phyloP scores from a whole-genome alignment of 2,329 filamentous ascomycete species.

The Escovopsis sp. region DNA sequence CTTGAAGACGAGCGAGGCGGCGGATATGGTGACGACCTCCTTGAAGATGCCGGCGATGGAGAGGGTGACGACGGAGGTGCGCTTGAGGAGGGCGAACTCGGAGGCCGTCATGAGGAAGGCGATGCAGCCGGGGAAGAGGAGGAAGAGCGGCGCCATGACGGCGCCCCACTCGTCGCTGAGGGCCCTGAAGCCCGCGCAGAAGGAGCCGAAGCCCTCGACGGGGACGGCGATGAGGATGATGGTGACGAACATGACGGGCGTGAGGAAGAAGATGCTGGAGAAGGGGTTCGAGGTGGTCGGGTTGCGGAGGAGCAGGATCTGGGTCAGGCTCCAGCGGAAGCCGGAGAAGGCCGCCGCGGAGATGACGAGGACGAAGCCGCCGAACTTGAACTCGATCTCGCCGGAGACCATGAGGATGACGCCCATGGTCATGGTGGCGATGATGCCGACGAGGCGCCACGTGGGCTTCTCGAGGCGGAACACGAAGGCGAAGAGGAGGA shows the following conservation, averaged over 20 bases:
- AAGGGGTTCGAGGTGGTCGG: constrained; percentile 94
- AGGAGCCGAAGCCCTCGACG: constrained; percentile 61
- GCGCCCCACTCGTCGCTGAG: constrained; percentile 56
- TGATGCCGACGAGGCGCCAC: constrained; percentile 72
- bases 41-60: constrained; percentile 98
- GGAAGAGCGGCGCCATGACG: constrained; percentile 50
- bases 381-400: constrained; percentile 74
- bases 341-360: constrained; percentile 88
- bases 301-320: constrained; percentile 86
- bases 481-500: constrained; percentile 85
- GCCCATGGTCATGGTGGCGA: constrained; percentile 79
- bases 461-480: constrained; percentile 85
- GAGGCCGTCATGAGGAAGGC: constrained; percentile 95
- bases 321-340: constrained; percentile 96
- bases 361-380: constrained; percentile 87
- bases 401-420: constrained; percentile 98
- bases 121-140: constrained; percentile 79
- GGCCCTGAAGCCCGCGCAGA: constrained; percentile 48
- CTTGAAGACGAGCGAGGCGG: constrained; percentile 75
- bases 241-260: constrained; percentile 85
- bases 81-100: constrained; percentile 88
- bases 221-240: constrained; percentile 69
- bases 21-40: constrained; percentile 89
- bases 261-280: constrained; percentile 93
- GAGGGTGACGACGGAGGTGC: constrained; percentile 88